Percentiles rank a stretch among this genome's conserved stretches.
phyloP scores from a whole-genome alignment of 352 stramenopile genomes.

The Phytophthora pisi region DNA sequence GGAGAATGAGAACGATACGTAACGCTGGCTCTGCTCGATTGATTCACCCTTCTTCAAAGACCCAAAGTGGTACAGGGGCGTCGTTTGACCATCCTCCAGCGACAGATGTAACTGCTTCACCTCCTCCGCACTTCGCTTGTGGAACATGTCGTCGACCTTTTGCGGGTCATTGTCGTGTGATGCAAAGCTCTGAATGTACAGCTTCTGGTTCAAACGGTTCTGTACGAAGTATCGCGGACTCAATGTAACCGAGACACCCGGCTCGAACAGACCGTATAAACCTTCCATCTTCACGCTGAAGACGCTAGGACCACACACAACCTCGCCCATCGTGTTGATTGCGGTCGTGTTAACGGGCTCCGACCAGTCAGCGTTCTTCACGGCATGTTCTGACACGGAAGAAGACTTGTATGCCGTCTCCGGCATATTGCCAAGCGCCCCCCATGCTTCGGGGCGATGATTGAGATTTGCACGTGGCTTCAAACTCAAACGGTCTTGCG shows the following conservation, averaged over 20 bases:
- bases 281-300: conserved; percentile 85
- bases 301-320: conserved; percentile 72
- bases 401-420: conserved; percentile 52
- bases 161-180: conserved; percentile 64
- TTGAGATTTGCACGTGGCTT: conserved; percentile 59
- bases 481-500: conserved; percentile 72
- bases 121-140: conserved; percentile 68
- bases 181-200: conserved; percentile 78
- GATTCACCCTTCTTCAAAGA: conserved; percentile 76
- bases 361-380: conserved; percentile 75
- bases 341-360: conserved; percentile 85
- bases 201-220: conserved; percentile 80
- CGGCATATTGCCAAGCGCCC: conserved; percentile 56
- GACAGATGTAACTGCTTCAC: conserved; percentile 57
- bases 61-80: conserved; percentile 78
- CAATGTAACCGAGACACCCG: conserved; percentile 75
- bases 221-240: conserved; percentile 86
- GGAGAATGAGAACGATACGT: conserved; percentile 82
- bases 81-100: conserved; percentile 67
- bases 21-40: conserved; percentile 66
- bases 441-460: conserved; percentile 65
- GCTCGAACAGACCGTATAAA: conserved; percentile 81
- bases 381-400: conserved; percentile 60
- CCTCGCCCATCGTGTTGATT: conserved; percentile 86
- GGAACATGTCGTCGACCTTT: conserved; percentile 73